Base-by-base conservation (phyloP, 352 stramenopile genomes). In the Pythium apleroticum region DNA sequence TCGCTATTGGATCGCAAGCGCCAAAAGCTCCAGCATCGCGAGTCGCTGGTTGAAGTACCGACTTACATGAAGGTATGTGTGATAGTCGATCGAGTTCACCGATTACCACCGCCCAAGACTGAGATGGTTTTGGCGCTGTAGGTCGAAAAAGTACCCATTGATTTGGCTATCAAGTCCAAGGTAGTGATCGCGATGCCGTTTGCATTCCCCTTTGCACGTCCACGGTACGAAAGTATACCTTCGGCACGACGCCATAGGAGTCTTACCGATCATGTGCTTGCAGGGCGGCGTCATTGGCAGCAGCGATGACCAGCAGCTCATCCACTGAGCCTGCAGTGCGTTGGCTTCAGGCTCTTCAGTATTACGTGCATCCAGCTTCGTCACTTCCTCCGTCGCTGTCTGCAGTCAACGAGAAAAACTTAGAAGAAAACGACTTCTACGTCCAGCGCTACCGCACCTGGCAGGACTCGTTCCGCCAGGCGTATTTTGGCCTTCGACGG, bases 391-490 rank as follows among this genome's bases (percentile, higher is more conserved):
- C 75, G 14, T 89, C 72, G 11, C 68, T 89, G n/a, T 71, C 78
- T 4, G 68, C 75, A 5, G 75, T 76, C 35, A 81, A 75, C 15
- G 77, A 87, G 46, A 80, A 87, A 41, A 77, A 87, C 46, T 28
- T 70, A 4, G 67, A 74, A 37, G 67, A 74, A 33, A 65, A 41
- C 27, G 68, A 71, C 17, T 93, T 89, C 56, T 87, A 88, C n/a
- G 68, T 71, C 14, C 58, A 78, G 9, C 73, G 84, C 1, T 79
- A 87, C 59, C 68, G 76, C 15, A 74, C 75, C 4, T 93, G 84
- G 84, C 82, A 91, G 55, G 73, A 85, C 25, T 69, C 82, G 20
- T 89, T 93, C 60, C 82, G 76, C 24, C 71, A 90, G 37, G 70
- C 81, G 22, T 93, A 93, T 61, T 78, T 90, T 65, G 73, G 68